Evolutionary conservation across 164 flowering plant genomes (phyloP).

Genomic region (Annona cherimola): DNA sequence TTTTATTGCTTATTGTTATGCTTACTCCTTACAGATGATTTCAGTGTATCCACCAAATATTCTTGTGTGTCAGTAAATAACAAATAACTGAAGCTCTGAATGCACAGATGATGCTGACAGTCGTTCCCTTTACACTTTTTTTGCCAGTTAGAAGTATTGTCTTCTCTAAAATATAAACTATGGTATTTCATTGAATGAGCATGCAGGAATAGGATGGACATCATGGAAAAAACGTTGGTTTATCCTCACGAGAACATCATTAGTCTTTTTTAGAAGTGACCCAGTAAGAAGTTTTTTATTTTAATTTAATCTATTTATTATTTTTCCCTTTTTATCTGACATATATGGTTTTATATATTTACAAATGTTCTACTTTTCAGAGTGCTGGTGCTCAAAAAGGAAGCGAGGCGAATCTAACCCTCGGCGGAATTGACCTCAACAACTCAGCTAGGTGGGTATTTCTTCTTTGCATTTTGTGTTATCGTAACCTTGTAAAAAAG

Average conservation of each 20-base stretch:
- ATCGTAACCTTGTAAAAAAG: not conserved
- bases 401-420: conserved; percentile 83
- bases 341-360: not conserved
- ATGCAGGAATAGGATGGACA: conserved; percentile 93
- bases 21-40: not conserved
- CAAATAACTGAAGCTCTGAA: not conserved
- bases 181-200: not conserved
- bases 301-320: not conserved
- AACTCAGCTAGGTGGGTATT: conserved; percentile 91
- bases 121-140: not conserved
- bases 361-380: conserved; percentile 28
- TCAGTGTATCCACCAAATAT: not conserved
- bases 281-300: conserved; percentile 55
- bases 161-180: not conserved
- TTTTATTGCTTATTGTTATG: not conserved
- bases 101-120: not conserved
- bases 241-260: conserved; percentile 77
- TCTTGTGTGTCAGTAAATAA: not conserved
- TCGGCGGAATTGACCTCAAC: conserved; percentile 99
- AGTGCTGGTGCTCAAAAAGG: conserved; percentile 67
- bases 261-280: conserved; percentile 94
- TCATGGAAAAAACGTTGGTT: conserved; percentile 99
- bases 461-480: conserved; percentile 16
- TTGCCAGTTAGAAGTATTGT: not conserved
- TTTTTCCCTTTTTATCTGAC: not conserved